Percentiles rank a stretch among this genome's conserved stretches.
These are phyloP conservation scores for Penicillium cosmopolitanum DNA, from an alignment of 495 filamentous ascomycete species.

Conservation along the genomic window DNA sequence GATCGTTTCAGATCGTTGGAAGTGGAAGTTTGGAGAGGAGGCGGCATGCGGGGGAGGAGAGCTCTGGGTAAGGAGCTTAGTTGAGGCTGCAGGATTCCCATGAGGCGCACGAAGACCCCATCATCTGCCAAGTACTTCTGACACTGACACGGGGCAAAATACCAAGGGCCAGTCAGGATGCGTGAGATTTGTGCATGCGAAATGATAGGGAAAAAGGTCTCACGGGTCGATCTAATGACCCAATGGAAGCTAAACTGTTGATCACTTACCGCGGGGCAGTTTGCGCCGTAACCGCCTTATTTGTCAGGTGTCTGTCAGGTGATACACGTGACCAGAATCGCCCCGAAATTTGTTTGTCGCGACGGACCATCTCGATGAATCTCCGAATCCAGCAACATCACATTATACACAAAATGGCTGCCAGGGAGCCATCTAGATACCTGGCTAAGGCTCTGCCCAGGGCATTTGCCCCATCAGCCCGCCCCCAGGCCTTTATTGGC, in stretches of 20 bases:
- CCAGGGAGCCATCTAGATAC: conserved; percentile 46
- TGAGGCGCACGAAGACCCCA: conserved; percentile 25
- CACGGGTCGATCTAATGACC: conserved; percentile 13
- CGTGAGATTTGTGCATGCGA: conserved; percentile 2
- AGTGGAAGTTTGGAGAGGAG: conserved; percentile 8
- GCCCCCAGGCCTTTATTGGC: conserved; percentile 37
- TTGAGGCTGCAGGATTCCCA: conserved; percentile 39
- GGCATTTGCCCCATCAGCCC: conserved; percentile 38
- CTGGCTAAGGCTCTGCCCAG: conserved; percentile 48
- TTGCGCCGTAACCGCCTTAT: conserved; percentile 14
- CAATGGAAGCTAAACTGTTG: conserved; percentile 21
- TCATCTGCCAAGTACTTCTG: conserved; percentile 36
- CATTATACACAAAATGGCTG: conserved; percentile 41
- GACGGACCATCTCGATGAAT: not conserved
- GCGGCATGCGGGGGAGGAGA: conserved; percentile 35
- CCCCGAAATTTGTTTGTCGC: conserved; percentile 44
- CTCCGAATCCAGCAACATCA: conserved; percentile 24
- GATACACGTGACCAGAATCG: conserved; percentile 20
- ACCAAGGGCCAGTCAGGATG: conserved; percentile 8
- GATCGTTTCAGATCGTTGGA: conserved; percentile 14
- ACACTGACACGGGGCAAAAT: conserved; percentile 21
- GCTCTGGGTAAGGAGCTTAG: conserved; percentile 23
- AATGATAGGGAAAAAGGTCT: conserved; percentile 14
- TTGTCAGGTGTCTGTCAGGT: conserved; percentile 18
- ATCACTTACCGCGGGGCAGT: conserved; percentile 27